phyloP scores from a whole-genome alignment of 768 basidiomycete genomes.

The Hygrocybe coccinea region DNA sequence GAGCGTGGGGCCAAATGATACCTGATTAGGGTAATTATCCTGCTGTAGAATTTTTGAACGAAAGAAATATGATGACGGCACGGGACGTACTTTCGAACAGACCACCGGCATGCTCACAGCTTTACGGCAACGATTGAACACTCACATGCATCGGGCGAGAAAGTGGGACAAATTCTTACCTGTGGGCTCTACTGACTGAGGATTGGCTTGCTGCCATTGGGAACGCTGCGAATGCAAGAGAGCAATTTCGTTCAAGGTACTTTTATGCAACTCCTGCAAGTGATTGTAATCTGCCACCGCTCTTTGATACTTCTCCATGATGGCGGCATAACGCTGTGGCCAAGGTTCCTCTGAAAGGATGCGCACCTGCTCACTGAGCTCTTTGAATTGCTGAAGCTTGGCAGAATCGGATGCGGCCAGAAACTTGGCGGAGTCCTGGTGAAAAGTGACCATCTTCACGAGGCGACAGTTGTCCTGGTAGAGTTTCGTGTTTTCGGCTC shows the following conservation, averaged over 20 bases:
- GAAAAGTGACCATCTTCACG: constrained; percentile 17
- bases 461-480: constrained; percentile 38
- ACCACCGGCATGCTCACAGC: neutral
- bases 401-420: constrained; percentile 16
- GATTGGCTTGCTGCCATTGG: neutral
- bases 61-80: neutral
- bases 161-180: no score
- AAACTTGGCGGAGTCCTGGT: constrained; percentile 17
- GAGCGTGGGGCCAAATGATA: no score
- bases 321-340: constrained; percentile 15
- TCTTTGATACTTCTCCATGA: constrained; percentile 15
- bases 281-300: constrained; percentile 18
- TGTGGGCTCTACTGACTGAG: neutral
- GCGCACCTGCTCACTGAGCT: constrained; percentile 22
- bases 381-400: constrained; percentile 17
- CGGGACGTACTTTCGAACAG: neutral
- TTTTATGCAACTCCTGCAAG: constrained; percentile 12
- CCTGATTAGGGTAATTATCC: neutral
- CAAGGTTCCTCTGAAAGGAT: constrained; percentile 19
- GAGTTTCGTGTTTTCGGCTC: constrained; percentile 36
- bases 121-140: neutral
- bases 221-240: constrained; percentile 8
- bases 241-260: constrained; percentile 18
- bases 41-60: neutral
- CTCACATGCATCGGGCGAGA: no score